phyloP scores from a whole-genome alignment of 176 grass and related monocot species.

The Eleusine indica region DNA sequence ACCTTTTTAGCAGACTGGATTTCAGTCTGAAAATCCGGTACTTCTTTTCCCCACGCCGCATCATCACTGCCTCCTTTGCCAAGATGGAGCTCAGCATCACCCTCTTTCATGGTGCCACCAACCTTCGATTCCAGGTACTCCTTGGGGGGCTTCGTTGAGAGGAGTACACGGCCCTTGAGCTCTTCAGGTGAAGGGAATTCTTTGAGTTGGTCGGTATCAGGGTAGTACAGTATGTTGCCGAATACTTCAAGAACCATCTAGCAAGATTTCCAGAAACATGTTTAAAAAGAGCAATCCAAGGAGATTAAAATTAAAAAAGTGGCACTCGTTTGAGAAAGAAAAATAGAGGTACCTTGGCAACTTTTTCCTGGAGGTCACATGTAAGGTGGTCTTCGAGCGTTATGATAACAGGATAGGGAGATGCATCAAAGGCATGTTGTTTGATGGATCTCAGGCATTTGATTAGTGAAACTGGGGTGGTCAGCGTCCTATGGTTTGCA shows the following conservation, averaged over 20 bases:
- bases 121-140: slow-evolving; percentile 80
- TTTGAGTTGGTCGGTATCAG: slow-evolving; percentile 51
- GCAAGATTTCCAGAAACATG: neutral
- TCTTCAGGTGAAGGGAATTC: slow-evolving; percentile 89
- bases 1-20: slow-evolving; percentile 61
- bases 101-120: slow-evolving; percentile 46
- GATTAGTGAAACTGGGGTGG: slow-evolving; percentile 81
- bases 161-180: slow-evolving; percentile 68
- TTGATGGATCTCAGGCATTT: slow-evolving; percentile 90
- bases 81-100: slow-evolving; percentile 36
- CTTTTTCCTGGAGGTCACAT: slow-evolving; percentile 85
- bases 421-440: slow-evolving; percentile 79
- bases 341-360: slow-evolving; percentile 59
- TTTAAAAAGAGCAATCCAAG: neutral
- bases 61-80: slow-evolving; percentile 55
- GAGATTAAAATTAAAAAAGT: neutral
- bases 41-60: slow-evolving; percentile 74
- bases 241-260: slow-evolving; percentile 88
- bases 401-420: slow-evolving; percentile 92
- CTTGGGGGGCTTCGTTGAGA: slow-evolving; percentile 92
- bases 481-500: slow-evolving; percentile 62
- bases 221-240: slow-evolving; percentile 73
- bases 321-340: neutral
- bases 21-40: slow-evolving; percentile 69
- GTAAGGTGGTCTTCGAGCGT: slow-evolving; percentile 93